Base-by-base conservation (phyloP, 345 rosid genomes). In the Trapa bicornis region DNA sequence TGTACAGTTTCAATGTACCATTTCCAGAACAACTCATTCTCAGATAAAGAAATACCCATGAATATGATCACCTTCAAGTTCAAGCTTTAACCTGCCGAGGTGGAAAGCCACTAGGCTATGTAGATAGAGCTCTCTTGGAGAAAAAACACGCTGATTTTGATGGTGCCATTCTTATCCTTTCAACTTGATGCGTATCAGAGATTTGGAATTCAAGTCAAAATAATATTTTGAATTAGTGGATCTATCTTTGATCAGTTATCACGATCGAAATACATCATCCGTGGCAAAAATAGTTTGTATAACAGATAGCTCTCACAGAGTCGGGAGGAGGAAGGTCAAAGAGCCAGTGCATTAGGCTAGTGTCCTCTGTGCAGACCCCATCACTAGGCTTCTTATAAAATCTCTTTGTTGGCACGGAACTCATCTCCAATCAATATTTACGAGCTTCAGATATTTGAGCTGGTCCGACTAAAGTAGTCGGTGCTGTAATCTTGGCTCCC, bases 401-500 rank as follows among this genome's bases (percentile, higher is more conserved):
- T 54, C 70, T 64, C 65, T 39, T 47, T 61, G 60, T 66, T 50
- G 47, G 58, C 60, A 71, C 73, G 42, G 70, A 68, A 72, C 61
- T 74, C 36, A 37, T 75, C 71, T n/a, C 72, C 53, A 41, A 47
- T 68, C 53, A 41, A 47, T 68, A 83, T 83, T 66, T 82, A 38
- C 47, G 60, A 12, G n/a, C 71, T 77, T 82, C 70, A 68, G 71
- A 76, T 70, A 67, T 72, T 80, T 14, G 42, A 45, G 70, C 81
- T 74, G 67, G 29, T 54, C 56, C 47, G 82, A 75, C 80, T 81
- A 67, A 82, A 80, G 75, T 80, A 94, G 64, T 87, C 89, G 66
- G 94, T 81, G 75, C 91, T 87, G 79, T 78, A 88, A 71, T 84
- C 83, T 74, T 88, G 96, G 75, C 86, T 84, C 41, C 95, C 96